These are phyloP conservation scores for Plasmodium malariae DNA, from an alignment of 169 alveolate species.

Conservation along the genomic window DNA sequence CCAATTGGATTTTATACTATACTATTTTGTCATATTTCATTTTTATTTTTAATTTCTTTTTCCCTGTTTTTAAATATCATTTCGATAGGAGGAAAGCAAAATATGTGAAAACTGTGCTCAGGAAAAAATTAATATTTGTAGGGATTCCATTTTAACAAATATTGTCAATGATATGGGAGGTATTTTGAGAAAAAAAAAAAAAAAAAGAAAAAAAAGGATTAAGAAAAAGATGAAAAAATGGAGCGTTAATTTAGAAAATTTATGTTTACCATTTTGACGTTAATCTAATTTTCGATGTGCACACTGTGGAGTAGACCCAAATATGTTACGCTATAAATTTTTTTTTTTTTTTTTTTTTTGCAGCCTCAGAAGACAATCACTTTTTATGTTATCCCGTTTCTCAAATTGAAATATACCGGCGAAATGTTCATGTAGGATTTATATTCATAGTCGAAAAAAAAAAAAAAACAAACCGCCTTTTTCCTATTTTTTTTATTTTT, in stretches of 20 bases:
- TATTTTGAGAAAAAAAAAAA: background rate
- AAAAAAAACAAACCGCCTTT: background rate
- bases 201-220: background rate
- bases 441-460: background rate
- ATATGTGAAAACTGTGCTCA: slow-evolving; percentile 66
- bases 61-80: too few species aligned
- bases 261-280: background rate
- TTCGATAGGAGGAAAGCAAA: slow-evolving; percentile 64
- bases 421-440: slow-evolving; percentile 73
- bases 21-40: too few species aligned
- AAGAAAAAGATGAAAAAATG: too few species aligned
- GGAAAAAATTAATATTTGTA: slow-evolving; percentile 38
- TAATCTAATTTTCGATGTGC: background rate
- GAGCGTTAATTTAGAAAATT: too few species aligned
- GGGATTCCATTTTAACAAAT: slow-evolving; percentile 29
- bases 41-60: too few species aligned
- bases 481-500: background rate
- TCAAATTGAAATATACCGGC: slow-evolving; percentile 69
- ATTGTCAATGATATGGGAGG: slow-evolving; percentile 39
- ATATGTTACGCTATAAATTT: background rate
- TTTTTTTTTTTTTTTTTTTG: slow-evolving; percentile 6
- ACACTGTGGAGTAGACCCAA: background rate
- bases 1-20: background rate
- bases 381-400: slow-evolving; percentile 62
- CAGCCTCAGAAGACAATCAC: slow-evolving; percentile 43